Evolutionary conservation across 163 green algal genomes (phyloP).

Genomic region (Chloroidium sp.): DNA sequence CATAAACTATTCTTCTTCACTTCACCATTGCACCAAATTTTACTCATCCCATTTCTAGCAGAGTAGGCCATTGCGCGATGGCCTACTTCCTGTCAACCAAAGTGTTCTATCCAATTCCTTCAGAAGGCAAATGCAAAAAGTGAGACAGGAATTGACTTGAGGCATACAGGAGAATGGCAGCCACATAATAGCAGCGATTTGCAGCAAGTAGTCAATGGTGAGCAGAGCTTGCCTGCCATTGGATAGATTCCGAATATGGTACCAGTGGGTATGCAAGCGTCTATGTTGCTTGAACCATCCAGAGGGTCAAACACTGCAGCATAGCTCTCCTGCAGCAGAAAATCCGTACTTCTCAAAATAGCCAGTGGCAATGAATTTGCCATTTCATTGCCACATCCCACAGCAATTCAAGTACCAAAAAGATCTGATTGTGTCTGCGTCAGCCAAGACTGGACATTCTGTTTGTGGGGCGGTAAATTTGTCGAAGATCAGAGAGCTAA

Average conservation of each 20-base stretch:
- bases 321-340: slow-evolving; percentile 5
- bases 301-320: slow-evolving; percentile 45
- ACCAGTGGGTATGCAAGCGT: slow-evolving; percentile 31
- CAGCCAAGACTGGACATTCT: too few species aligned
- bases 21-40: too few species aligned
- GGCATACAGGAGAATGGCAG: background rate
- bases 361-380: too few species aligned
- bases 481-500: background rate
- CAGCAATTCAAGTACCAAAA: too few species aligned
- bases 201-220: background rate
- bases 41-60: too few species aligned
- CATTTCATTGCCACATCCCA: too few species aligned
- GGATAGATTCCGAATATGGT: slow-evolving; percentile 46
- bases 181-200: background rate
- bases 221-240: background rate
- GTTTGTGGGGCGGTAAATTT: background rate
- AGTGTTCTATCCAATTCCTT: too few species aligned
- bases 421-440: too few species aligned
- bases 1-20: background rate
- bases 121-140: background rate
- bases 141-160: background rate
- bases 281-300: slow-evolving; percentile 43
- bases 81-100: too few species aligned
- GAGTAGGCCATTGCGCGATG: too few species aligned
- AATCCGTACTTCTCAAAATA: too few species aligned